A percentile compares a stretch with the other conserved stretches of the same genome.
phyloP scores from a whole-genome alignment of 306 rosid genomes.

The Gastrolobium villosum region DNA sequence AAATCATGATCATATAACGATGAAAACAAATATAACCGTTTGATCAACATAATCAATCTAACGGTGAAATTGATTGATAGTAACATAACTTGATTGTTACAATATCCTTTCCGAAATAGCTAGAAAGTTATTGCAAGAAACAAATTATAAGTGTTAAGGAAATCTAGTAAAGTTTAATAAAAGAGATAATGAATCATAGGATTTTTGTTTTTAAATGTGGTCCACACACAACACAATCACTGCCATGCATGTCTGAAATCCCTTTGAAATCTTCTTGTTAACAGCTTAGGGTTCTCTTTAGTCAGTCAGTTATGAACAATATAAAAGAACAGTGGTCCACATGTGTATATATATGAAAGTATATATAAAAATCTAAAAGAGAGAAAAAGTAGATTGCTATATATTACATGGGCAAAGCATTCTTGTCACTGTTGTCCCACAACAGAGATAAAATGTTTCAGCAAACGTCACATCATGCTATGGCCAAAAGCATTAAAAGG shows the following conservation, averaged over 20 bases:
- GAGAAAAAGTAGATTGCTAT: conserved; percentile 41
- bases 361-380: neutral
- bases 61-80: too few relatives aligned
- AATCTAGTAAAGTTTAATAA: conserved; percentile 20
- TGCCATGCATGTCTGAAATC: conserved; percentile 51
- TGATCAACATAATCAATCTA: too few relatives aligned
- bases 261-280: conserved; percentile 30
- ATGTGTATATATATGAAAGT: neutral
- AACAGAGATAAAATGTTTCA: conserved; percentile 62
- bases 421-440: conserved; percentile 49
- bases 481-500: conserved; percentile 64
- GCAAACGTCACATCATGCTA: conserved; percentile 65
- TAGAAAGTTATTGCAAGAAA: neutral
- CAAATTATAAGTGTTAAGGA: neutral
- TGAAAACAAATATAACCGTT: too few relatives aligned
- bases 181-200: neutral
- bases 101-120: too few relatives aligned
- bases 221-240: conserved; percentile 33
- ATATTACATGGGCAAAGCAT: conserved; percentile 52
- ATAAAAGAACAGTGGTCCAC: conserved; percentile 51
- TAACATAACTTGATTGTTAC: too few relatives aligned
- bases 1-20: too few relatives aligned
- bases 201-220: neutral
- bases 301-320: conserved; percentile 30
- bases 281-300: conserved; percentile 45